Evolutionary conservation across 768 basidiomycete genomes (phyloP).

Genomic region (Tulasnella sp.): DNA sequence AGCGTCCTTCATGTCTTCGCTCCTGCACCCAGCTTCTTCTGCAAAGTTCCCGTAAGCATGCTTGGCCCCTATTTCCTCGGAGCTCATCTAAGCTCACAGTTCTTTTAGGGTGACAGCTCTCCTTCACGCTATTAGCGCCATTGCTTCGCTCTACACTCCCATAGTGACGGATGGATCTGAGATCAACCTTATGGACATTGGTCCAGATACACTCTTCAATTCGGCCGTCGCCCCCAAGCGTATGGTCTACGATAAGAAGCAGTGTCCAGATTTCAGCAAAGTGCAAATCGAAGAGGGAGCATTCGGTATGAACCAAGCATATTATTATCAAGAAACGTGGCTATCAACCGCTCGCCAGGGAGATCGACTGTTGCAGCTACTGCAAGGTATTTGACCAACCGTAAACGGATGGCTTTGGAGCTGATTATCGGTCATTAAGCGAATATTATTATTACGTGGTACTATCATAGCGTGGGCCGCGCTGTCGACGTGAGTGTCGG

Average conservation of each 20-base stretch:
- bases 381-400: constrained; percentile 4
- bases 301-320: constrained; percentile 19
- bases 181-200: constrained; percentile 9
- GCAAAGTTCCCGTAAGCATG: constrained; percentile 13
- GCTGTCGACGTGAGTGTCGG: constrained; percentile 18
- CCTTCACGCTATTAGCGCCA: constrained; percentile 28
- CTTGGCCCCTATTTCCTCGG: neutral
- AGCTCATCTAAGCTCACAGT: neutral
- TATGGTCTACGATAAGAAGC: neutral
- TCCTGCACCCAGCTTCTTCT: constrained; percentile 6
- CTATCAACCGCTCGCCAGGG: constrained; percentile 10
- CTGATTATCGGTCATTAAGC: neutral
- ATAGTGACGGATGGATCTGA: constrained; percentile 11
- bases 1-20: constrained; percentile 24
- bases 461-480: constrained; percentile 21
- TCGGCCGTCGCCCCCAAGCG: constrained; percentile 15
- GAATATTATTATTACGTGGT: constrained; percentile 22
- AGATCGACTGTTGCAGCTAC: constrained; percentile 1
- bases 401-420: neutral
- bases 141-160: constrained; percentile 26
- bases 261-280: neutral
- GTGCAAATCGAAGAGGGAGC: constrained; percentile 8
- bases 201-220: constrained; percentile 18
- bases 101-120: constrained; percentile 5
- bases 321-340: constrained; percentile 2